A percentile compares a stretch with the other conserved stretches of the same genome.
Conservation (phyloP, 495 filamentous ascomycete species). For the Aspergillus cavernicola region DNA sequence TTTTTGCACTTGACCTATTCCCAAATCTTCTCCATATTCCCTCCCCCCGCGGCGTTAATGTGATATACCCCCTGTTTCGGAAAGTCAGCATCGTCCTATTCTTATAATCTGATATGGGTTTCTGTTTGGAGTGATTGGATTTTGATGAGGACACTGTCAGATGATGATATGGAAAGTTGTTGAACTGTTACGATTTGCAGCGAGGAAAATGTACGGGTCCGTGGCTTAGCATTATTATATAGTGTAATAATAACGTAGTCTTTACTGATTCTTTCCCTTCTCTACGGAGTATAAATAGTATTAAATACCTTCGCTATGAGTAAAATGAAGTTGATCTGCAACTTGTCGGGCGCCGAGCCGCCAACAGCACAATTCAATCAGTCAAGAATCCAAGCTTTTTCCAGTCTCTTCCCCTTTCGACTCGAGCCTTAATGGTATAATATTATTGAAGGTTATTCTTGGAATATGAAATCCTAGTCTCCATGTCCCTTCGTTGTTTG, state of each 20-base stretch:
- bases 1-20: not conserved
- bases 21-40: slow-evolving; percentile 11
- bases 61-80: slow-evolving; percentile 41
- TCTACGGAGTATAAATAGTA: too few relatives aligned
- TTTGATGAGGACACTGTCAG: slow-evolving; percentile 5
- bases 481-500: slow-evolving; percentile 53
- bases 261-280: too few relatives aligned
- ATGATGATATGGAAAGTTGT: slow-evolving; percentile 7
- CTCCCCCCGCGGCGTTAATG: slow-evolving; percentile 37
- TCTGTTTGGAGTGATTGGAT: slow-evolving; percentile 6
- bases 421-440: not conserved
- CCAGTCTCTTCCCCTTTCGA: not conserved
- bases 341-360: not conserved
- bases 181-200: slow-evolving; percentile 8
- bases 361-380: too few relatives aligned
- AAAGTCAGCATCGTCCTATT: slow-evolving; percentile 9
- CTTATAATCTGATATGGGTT: slow-evolving; percentile 4
- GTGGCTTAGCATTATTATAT: too few relatives aligned
- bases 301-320: too few relatives aligned
- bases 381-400: not conserved
- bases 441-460: not conserved
- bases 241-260: too few relatives aligned
- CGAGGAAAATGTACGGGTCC: slow-evolving; percentile 10
- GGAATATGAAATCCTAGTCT: too few relatives aligned
- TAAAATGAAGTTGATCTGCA: too few relatives aligned